phyloP scores from a whole-genome alignment of 768 basidiomycete species.

The Serendipita sp. region DNA sequence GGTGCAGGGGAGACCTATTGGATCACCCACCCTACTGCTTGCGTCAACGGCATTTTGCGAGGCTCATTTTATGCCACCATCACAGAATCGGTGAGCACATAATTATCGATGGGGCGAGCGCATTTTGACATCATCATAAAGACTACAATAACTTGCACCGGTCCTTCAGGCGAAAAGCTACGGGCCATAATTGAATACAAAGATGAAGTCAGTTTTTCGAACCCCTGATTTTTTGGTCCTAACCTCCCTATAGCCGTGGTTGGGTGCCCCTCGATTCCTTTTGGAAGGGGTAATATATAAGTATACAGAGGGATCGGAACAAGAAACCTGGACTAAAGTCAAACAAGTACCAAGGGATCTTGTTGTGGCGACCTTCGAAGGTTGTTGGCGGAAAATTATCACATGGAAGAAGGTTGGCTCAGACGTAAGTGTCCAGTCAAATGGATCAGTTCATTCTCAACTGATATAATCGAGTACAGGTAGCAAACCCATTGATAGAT shows the following conservation, averaged over 20 bases:
- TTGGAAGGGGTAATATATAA: slow-evolving; percentile 82
- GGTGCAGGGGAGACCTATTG: slow-evolving; percentile 71
- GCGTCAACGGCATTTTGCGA: slow-evolving; percentile 80
- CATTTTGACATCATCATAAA: neutral
- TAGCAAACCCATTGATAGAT: slow-evolving; percentile 59
- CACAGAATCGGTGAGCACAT: slow-evolving; percentile 31
- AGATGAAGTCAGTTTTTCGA: slow-evolving; percentile 58
- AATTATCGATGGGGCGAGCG: too few relatives aligned
- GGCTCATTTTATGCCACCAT: slow-evolving; percentile 88
- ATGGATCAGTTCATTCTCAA: neutral
- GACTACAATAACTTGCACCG: slow-evolving; percentile 64
- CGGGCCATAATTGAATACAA: slow-evolving; percentile 85
- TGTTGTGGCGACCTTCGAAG: slow-evolving; percentile 70
- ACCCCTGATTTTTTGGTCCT: neutral
- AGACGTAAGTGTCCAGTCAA: slow-evolving; percentile 18
- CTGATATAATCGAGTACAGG: slow-evolving; percentile 19
- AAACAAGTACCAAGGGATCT: slow-evolving; percentile 76
- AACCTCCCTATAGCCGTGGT: slow-evolving; percentile 48
- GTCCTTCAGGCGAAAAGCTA: slow-evolving; percentile 43
- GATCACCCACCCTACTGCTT: slow-evolving; percentile 77
- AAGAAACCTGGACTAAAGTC: slow-evolving; percentile 28
- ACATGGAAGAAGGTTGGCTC: slow-evolving; percentile 50
- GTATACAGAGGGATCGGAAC: slow-evolving; percentile 37
- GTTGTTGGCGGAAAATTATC: slow-evolving; percentile 71
- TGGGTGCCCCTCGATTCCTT: slow-evolving; percentile 71